Conservation (phyloP, 2,329 filamentous ascomycete species). For the Grosmannia penicillata region DNA sequence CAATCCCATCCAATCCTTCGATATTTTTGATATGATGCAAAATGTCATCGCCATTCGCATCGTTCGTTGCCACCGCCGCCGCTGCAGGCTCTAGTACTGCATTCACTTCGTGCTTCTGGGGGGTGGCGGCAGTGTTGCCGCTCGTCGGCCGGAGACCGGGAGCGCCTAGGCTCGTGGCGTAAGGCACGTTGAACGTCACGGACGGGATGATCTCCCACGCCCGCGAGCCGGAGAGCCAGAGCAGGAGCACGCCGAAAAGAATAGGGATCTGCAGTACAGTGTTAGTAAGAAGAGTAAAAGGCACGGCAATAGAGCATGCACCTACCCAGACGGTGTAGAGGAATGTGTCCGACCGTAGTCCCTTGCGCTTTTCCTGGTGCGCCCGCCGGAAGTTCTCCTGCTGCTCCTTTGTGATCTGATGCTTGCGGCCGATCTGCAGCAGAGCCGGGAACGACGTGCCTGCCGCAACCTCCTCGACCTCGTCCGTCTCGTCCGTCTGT, state of each 20-base stretch:
- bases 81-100: neutral
- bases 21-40: neutral
- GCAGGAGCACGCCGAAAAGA: conserved; percentile 9
- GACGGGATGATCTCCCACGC: conserved; percentile 9
- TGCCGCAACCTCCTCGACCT: neutral
- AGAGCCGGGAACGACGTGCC: conserved; percentile 20
- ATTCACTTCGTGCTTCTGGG: neutral
- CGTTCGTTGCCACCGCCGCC: neutral
- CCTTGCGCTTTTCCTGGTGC: conserved; percentile 48
- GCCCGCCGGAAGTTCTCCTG: conserved; percentile 47
- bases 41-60: neutral
- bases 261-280: conserved; percentile 8
- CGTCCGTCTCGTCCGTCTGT: neutral
- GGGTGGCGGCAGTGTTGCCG: neutral
- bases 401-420: conserved; percentile 49
- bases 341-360: conserved; percentile 47
- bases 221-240: conserved; percentile 9
- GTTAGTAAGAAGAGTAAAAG: neutral
- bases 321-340: conserved; percentile 56
- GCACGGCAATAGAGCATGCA: neutral
- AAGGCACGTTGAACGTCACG: conserved; percentile 10
- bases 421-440: conserved; percentile 47
- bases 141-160: conserved; percentile 2
- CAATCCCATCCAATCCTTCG: neutral
- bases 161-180: conserved; percentile 9